Base-by-base conservation (phyloP, 1,284 basidiomycete genomes). In the Melampsora larici-populina region DNA sequence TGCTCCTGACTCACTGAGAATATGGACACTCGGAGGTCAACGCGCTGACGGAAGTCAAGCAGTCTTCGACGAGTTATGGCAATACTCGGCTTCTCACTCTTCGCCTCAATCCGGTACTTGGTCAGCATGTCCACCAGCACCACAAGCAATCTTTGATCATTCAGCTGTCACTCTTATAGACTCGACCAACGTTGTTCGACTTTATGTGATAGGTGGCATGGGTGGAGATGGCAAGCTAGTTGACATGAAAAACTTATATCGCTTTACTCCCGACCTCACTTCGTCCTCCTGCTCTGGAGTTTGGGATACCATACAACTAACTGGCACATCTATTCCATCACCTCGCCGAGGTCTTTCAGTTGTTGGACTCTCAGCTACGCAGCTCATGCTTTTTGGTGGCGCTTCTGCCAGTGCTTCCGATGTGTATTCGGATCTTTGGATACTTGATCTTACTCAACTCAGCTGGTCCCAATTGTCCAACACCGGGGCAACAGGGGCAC, bases 1-100 rank as follows among this genome's bases (percentile, higher is more conserved):
- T n/a, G 58, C 24, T 48, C 40, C 73, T 26, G 66, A 49, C 9
- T 76, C 73, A 24, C 58, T 69, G 24, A 46, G 65, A 36, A 46
- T 69, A 4, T 76, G 73, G 73, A 55, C 55, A 31, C 33, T 76
- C 40, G 73, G 73, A 29, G 73, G 73, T 9, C 73, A 76, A 55
- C 64, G 33, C 24, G 48, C 31, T 24, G 73, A 76, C n/a, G 73
- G 73, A 1, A 76, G 73, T 67, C 65, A 67, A 31, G 43, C 64
- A 15, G 65, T 69, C 11, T 43, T 68, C 21, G 26, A 76, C 26
- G 73, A 76, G 46, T 43, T 76, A 63, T 76, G 73, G 73, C 73
- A 76, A 43, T 76, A 69, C 46, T 64, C 73, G 29, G 51, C 73
- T 55, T 49, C 64, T 13, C 46, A 46, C 11, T 46, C 36, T 11